Conservation (phyloP, 192 early-diverging fungal species). For the Hyaloraphidium curvatum region DNA sequence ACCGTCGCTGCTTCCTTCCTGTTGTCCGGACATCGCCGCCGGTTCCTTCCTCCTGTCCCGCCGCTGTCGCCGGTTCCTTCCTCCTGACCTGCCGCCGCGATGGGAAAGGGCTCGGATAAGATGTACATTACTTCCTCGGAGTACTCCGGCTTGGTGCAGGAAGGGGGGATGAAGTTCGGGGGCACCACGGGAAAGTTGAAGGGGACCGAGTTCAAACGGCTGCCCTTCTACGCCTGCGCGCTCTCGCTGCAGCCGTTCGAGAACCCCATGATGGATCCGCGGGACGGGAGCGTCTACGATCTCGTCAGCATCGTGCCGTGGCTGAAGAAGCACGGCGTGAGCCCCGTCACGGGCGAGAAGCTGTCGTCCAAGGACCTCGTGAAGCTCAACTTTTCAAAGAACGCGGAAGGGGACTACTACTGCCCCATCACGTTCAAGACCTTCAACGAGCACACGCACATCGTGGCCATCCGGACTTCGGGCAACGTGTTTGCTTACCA, state of each 20-base stretch:
- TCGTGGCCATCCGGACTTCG: constrained; percentile 63
- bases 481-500: constrained; percentile 81
- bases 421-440: constrained; percentile 83
- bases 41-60: too few species aligned
- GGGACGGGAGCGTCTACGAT: constrained; percentile 78
- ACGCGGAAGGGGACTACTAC: constrained; percentile 55
- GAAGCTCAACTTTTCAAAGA: constrained; percentile 63
- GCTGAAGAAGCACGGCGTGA: constrained; percentile 50
- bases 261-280: constrained; percentile 56
- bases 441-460: constrained; percentile 64
- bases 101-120: constrained; percentile 58
- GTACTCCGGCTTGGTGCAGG: constrained; percentile 35
- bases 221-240: constrained; percentile 75
- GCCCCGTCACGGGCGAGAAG: constrained; percentile 67
- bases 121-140: constrained; percentile 74
- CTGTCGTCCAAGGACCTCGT: constrained; percentile 53
- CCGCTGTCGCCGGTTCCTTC: too few species aligned
- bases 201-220: constrained; percentile 39
- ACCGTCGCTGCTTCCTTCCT: too few species aligned
- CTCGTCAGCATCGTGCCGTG: constrained; percentile 63
- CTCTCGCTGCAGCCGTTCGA: constrained; percentile 78
- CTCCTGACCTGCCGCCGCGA: too few species aligned
- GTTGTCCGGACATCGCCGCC: too few species aligned
- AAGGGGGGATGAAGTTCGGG: constrained; percentile 9
- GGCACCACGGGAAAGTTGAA: constrained; percentile 27